phyloP scores from a whole-genome alignment of 257 asterid genomes.

The Nicotiana noctiflora region DNA sequence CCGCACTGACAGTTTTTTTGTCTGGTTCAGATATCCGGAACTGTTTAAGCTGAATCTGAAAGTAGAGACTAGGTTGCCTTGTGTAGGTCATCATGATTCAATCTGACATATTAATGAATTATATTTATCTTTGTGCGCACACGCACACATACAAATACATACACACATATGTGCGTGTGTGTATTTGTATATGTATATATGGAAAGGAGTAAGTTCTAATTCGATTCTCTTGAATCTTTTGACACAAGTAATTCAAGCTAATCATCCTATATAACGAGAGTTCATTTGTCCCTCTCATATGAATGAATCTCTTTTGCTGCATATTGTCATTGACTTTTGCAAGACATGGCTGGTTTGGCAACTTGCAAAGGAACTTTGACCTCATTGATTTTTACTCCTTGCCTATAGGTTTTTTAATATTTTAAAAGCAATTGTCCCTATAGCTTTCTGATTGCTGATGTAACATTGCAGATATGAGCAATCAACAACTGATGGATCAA shows the following conservation, averaged over 20 bases:
- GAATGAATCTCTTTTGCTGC: not conserved
- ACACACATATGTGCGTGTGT: not conserved
- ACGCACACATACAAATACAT: not conserved
- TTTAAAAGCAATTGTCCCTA: conserved; percentile 11
- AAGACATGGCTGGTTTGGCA: not conserved
- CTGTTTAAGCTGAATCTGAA: not conserved
- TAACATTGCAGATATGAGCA: conserved; percentile 70
- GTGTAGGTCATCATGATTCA: not conserved
- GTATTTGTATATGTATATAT: not conserved
- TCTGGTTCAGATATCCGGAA: not conserved
- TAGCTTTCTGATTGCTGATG: conserved; percentile 16
- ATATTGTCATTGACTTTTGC: not conserved
- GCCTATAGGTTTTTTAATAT: not conserved
- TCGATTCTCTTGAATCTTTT: not conserved
- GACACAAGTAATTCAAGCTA: not conserved
- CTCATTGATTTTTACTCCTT: not conserved
- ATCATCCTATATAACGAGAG: not conserved
- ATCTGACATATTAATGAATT: not conserved
- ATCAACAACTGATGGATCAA: conserved; percentile 78
- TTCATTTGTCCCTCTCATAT: not conserved
- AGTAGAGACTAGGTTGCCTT: not conserved
- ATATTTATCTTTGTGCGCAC: not conserved
- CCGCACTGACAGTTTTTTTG: not conserved
- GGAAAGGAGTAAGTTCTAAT: not conserved
- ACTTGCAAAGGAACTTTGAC: not conserved